A percentile compares a stretch with the other conserved stretches of the same genome.
phyloP scores from a whole-genome alignment of 1,284 basidiomycete genomes.

The Naganishia albida region DNA sequence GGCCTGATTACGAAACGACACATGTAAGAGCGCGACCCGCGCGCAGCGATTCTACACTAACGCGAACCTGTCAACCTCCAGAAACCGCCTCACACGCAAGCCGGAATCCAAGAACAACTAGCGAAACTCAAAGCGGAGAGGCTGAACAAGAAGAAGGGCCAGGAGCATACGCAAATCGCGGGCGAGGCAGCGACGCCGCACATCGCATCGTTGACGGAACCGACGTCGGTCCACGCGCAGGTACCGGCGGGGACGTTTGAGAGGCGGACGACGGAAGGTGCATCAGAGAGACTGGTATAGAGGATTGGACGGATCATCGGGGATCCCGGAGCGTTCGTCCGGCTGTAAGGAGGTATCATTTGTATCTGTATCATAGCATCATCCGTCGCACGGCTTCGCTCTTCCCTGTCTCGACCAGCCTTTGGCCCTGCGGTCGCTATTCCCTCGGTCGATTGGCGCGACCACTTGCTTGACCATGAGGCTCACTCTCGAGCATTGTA shows the following conservation, averaged over 20 bases:
- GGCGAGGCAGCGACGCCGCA: neutral
- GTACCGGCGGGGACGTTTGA: constrained; percentile 2
- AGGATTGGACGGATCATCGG: neutral
- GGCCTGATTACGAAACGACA: constrained; percentile 29
- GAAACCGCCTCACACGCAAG: constrained; percentile 27
- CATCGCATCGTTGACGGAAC: neutral
- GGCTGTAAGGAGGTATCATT: too few relatives aligned
- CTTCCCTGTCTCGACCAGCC: neutral
- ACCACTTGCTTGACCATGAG: too few relatives aligned
- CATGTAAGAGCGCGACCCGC: constrained; percentile 4
- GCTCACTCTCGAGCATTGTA: too few relatives aligned
- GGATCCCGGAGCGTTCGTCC: too few relatives aligned
- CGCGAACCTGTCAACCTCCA: neutral
- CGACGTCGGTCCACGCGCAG: constrained; percentile 4
- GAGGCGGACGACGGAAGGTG: neutral
- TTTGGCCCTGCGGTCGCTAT: too few relatives aligned
- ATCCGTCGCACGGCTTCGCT: neutral
- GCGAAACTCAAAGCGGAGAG: constrained; percentile 24
- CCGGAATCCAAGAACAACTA: constrained; percentile 24
- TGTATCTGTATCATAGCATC: neutral
- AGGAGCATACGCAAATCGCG: neutral
- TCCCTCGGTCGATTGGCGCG: too few relatives aligned
- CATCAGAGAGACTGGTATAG: constrained; percentile 10
- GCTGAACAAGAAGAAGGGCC: constrained; percentile 7
- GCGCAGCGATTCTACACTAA: neutral